Evolutionary conservation across 1,284 basidiomycete genomes (phyloP), one percentile per base, ranked within the genome.

Genomic region (Ustilago loliicola): DNA sequence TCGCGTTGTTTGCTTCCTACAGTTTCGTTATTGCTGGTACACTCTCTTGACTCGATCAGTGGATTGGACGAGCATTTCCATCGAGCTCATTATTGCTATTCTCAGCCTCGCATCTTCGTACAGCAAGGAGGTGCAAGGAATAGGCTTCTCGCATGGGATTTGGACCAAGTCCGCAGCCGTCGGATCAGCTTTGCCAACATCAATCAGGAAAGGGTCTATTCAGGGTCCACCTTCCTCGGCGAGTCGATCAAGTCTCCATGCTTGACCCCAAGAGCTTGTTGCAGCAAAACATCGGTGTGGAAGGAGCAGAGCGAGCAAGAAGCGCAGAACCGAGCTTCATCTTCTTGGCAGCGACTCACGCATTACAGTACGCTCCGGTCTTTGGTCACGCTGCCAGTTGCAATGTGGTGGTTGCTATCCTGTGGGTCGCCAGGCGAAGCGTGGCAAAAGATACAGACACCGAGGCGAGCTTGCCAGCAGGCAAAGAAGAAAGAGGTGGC

Each of bases 381-480:
- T 47, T 47, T 47, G 45, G 45, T 47, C 45, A 47, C 45, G 23
- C 45, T 47, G 11, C 5, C 40, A 42, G 17, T 21, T 5, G n/a
- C 45, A 47, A n/a, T 8, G 45, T 47, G 23, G 45, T 38, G 36
- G 36, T 38, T 3, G 36, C 15, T 8, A 15, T 38, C 3, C 15
- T 38, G 36, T 38, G 13, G 36, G 36, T 11, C 36, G 17, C 36
- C 17, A 38, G 36, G 36, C 36, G 36, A 38, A 38, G 36, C 36
- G 36, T 38, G 36, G 36, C 36, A 38, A 38, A 38, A 8, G 9
- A 8, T 15, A 8, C 36, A 15, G 36, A 38, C 36, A 38, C 36
- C 45, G 45, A 47, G n/a, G 23, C 23, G 45, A 47, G n/a, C n/a
- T 7, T 47, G 45, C 45, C 45, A 47, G 45, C 45, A 47, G 45